Conservation (phyloP, 768 basidiomycete species). For the Lentinus tigrinus region DNA sequence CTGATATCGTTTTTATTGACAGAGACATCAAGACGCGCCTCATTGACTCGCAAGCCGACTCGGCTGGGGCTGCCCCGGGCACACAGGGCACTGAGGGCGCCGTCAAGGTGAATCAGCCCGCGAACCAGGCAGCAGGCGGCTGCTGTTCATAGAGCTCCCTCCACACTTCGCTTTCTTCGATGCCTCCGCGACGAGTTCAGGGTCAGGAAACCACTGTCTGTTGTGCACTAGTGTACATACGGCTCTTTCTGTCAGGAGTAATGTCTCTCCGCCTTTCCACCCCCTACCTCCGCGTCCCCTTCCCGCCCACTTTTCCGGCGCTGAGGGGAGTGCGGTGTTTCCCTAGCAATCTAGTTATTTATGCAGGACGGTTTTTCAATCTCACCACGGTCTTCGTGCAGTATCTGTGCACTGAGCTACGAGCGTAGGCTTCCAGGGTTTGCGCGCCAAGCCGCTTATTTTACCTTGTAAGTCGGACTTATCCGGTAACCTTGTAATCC, state of each 20-base stretch:
- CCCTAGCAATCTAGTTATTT: constrained; percentile 19
- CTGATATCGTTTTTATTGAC: background rate
- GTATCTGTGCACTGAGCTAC: too few species aligned
- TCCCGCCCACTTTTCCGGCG: background rate
- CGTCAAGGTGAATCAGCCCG: constrained; percentile 65
- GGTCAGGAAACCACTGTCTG: background rate
- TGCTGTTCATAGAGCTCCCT: constrained; percentile 43
- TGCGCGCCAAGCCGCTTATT: too few species aligned
- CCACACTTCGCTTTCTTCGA: too few species aligned
- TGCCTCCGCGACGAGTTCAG: background rate
- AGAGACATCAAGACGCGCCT: constrained; percentile 98
- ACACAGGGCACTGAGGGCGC: constrained; percentile 50
- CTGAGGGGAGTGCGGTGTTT: constrained; percentile 4
- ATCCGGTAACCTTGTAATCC: background rate
- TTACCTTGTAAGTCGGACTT: too few species aligned
- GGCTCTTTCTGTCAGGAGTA: background rate
- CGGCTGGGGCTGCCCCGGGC: constrained; percentile 37
- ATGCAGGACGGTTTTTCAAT: constrained; percentile 2
- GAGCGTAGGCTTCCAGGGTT: too few species aligned
- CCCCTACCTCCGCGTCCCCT: background rate
- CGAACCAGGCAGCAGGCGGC: constrained; percentile 38
- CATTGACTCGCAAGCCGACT: constrained; percentile 88
- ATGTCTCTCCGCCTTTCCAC: background rate
- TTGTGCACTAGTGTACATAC: constrained; percentile 4
- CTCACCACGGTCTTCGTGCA: too few species aligned